Base-by-base conservation (phyloP, 2,329 filamentous ascomycete species). In the Verticillium isaacii region DNA sequence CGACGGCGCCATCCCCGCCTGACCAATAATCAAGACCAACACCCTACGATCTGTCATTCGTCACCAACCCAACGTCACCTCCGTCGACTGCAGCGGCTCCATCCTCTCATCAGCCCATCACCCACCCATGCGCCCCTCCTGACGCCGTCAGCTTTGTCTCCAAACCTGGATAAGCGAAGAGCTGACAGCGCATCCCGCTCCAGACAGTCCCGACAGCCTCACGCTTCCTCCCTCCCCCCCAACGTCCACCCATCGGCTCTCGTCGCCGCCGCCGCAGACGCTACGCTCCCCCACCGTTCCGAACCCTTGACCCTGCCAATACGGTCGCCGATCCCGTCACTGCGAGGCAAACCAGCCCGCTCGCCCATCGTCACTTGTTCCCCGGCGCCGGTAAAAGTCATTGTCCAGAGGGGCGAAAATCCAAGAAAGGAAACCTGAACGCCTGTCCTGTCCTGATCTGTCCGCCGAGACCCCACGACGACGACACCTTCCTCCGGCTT, bases 131-230 rank as follows among this genome's bases (percentile, higher is more conserved):
- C 55, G 25, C 15, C 57, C 57, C 60, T 52, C 32, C 60, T 54
- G 34, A 61, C 41, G 41, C 59, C 52, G 45, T 50, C 45, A 50
- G 45, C 45, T 25, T 29, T 50, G 45, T 23, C 45, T 12, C 45
- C 45, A 50, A 57, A 55, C 61, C 19, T 62, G 32, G 29, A 58
- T 50, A 56, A 52, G 57, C 59, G 56, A 59, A 54, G 63, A 59
- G 62, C 62, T 65, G 63, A 65, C 63, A 64, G 60, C 63, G 55
- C 59, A 57, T 59, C 34, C 56, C 56, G 45, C 56, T 60, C 61
- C 59, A 63, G 63, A 62, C 60, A 45, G 58, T 37, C 56, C 29
- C 62, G 45, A 65, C 58, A 65, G 63, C 63, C 63, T 65, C 62
- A 64, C 62, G 57, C 41, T 37, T 55, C 52, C 59, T 41, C 17